Evolutionary conservation across 257 asterid genomes (phyloP).

Genomic region (Plectranthus barbatus): DNA sequence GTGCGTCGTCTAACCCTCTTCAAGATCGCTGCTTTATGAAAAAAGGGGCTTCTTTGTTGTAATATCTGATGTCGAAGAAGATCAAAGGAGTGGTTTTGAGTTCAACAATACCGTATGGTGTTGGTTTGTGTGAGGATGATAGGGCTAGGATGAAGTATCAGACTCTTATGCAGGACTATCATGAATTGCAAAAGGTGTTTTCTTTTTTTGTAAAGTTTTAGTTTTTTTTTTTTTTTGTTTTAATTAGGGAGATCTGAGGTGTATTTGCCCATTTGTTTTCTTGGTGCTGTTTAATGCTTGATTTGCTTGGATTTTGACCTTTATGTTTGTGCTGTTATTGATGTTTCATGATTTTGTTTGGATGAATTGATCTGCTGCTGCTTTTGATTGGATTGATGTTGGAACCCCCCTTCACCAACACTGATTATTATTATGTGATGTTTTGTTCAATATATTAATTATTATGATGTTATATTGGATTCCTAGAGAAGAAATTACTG

Average conservation of each 20-base stretch:
- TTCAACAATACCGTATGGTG: slow-evolving; percentile 20
- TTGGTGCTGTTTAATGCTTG: slow-evolving; percentile 12
- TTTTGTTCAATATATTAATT: too few relatives aligned
- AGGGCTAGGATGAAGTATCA: slow-evolving; percentile 47
- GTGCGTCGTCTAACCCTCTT: slow-evolving; percentile 5
- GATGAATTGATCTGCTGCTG: background rate
- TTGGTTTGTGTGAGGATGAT: slow-evolving; percentile 28
- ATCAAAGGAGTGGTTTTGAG: slow-evolving; percentile 27
- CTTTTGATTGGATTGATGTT: background rate
- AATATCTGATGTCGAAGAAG: slow-evolving; percentile 55
- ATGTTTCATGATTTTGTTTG: background rate
- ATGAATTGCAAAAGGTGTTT: slow-evolving; percentile 53
- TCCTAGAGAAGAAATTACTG: background rate
- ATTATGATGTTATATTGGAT: background rate
- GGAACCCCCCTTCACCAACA: slow-evolving; percentile 12
- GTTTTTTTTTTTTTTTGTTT: background rate
- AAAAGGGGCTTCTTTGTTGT: slow-evolving; percentile 1
- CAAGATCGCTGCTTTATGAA: slow-evolving; percentile 8
- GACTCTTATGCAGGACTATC: slow-evolving; percentile 59
- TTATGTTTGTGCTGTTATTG: background rate
- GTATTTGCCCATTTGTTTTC: background rate
- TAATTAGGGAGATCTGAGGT: slow-evolving; percentile 22
- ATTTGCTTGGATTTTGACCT: slow-evolving; percentile 7
- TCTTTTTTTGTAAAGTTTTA: background rate
- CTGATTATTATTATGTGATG: background rate